phyloP scores from a whole-genome alignment of 129 eudicot genomes.

The Artemisia annua region DNA sequence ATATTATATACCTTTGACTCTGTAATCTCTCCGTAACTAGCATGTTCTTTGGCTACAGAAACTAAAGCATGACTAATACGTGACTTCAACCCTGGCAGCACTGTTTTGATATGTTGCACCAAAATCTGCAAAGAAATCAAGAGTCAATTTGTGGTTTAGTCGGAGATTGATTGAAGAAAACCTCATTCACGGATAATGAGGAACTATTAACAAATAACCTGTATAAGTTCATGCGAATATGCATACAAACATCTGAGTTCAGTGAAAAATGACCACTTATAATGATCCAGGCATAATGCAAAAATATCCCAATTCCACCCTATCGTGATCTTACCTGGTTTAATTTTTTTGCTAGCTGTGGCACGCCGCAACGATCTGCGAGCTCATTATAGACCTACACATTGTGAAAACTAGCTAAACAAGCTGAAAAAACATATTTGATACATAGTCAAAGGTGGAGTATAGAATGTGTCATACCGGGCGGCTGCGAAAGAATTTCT shows the following conservation, averaged over 20 bases:
- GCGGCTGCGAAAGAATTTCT: conserved; percentile 93
- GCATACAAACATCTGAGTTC: neutral
- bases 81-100: conserved; percentile 62
- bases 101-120: conserved; percentile 66
- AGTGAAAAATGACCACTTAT: too few species aligned
- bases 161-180: neutral
- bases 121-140: conserved; percentile 41
- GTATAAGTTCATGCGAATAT: neutral
- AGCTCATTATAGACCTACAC: conserved; percentile 84
- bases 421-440: neutral
- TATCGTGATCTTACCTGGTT: conserved; percentile 61
- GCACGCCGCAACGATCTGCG: conserved; percentile 96
- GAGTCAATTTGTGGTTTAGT: neutral
- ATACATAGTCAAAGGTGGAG: neutral
- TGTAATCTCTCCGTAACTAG: conserved; percentile 89
- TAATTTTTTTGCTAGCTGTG: conserved; percentile 90
- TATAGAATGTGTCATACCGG: conserved; percentile 56
- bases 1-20: conserved; percentile 63
- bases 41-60: conserved; percentile 92
- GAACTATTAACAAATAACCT: too few species aligned
- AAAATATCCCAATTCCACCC: neutral
- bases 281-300: neutral
- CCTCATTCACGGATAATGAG: too few species aligned
- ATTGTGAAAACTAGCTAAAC: conserved; percentile 11
- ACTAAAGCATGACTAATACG: conserved; percentile 55